Conservation (phyloP, 1,284 basidiomycete species). For the Cryptococcus sp. region DNA sequence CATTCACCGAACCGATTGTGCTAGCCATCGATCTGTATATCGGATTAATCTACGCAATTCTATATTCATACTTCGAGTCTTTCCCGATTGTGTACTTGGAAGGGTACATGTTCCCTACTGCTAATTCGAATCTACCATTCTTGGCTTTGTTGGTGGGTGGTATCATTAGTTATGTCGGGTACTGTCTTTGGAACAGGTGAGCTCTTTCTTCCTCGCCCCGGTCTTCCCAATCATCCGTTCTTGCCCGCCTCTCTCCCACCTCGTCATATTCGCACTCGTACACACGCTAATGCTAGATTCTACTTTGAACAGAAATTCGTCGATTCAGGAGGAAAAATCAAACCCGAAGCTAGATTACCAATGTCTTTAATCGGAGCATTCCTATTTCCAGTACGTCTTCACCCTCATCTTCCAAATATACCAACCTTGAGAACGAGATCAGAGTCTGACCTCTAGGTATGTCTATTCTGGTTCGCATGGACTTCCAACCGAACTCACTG, state of each 20-base stretch:
- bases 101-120: slow-evolving; percentile 27
- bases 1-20: slow-evolving; percentile 36
- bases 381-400: slow-evolving; percentile 22
- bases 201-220: not conserved
- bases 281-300: slow-evolving; percentile 3
- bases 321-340: slow-evolving; percentile 11
- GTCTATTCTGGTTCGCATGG: slow-evolving; percentile 41
- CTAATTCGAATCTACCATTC: slow-evolving; percentile 26
- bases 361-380: slow-evolving; percentile 25
- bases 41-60: slow-evolving; percentile 20
- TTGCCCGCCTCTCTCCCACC: not conserved
- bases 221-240: too few species aligned
- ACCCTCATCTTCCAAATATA: not conserved
- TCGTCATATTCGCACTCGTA: not conserved
- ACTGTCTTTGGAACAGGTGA: slow-evolving; percentile 26
- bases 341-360: slow-evolving; percentile 29
- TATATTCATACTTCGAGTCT: slow-evolving; percentile 28
- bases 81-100: slow-evolving; percentile 32
- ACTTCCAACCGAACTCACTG: slow-evolving; percentile 29
- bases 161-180: slow-evolving; percentile 20
- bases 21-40: slow-evolving; percentile 32
- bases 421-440: slow-evolving; percentile 1
- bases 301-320: slow-evolving; percentile 20
- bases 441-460: slow-evolving; percentile 18
- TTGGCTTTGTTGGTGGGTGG: slow-evolving; percentile 27